Base-by-base conservation (phyloP, 1,284 basidiomycete genomes). In the Boletus mariae region DNA sequence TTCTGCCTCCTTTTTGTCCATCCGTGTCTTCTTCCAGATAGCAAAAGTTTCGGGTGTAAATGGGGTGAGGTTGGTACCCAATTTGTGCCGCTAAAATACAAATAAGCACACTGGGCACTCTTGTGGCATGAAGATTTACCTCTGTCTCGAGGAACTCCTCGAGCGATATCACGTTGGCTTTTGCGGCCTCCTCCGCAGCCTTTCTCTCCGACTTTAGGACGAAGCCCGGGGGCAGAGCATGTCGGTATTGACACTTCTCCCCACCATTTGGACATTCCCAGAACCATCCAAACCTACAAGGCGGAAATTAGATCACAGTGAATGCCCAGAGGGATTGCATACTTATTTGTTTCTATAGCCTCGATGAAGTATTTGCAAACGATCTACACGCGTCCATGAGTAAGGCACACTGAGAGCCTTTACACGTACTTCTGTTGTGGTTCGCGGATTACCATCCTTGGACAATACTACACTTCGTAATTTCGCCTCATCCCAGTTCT, bases 131-230 rank as follows among this genome's bases (percentile, higher is more conserved):
- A 20, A 20, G 42, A 45, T 64, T 79, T 57, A 94, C 94, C 82
- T 98, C 94, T 47, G 92, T 92, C 75, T 99, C 96, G 55, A 99
- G 72, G 77, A 99, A 99, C 62, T 99, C 97, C 70, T 99, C 96
- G 49, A 99, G 67, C 57, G 90, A 94, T 68, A 99, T 98, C 50
- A 81, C 78, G 61, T 94, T 91, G 43, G 90, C 90, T 72, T 94
- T 95, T 35, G 89, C 90, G 1, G 90, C 90, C 20, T 92, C 91
- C 35, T 88, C 90, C 35, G 82, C 74, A 1, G 90, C 90, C 69
- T 94, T 94, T 73, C 81, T 88, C 71, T 97, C 91, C 5, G 92
- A 90, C 71, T 92, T 96, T 62, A 98, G 83, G 23, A 97, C 88
- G 70, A 97, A 98, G 5, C 96, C 96, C 31, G 96, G 93, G 13